Base-by-base conservation (phyloP, 176 grass and related monocot genomes). In the Alloteropsis semialata region DNA sequence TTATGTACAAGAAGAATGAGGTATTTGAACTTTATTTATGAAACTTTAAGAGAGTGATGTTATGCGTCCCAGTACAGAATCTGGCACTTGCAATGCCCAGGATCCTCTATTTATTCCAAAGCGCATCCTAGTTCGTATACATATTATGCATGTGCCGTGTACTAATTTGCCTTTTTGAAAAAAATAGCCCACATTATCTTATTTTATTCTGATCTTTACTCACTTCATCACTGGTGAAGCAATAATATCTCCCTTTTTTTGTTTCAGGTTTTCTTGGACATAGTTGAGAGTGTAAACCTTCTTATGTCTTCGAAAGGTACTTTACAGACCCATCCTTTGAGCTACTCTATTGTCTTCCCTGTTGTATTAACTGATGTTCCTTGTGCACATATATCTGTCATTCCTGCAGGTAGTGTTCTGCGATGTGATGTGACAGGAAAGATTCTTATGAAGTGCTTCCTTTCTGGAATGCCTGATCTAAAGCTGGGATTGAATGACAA, bases 271-370 rank as follows among this genome's bases (percentile, higher is more conserved):
- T 99, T 99, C 81, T 88, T 99, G 91, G 97, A 99, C 91, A 99
- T 99, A 80, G 97, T 99, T 80, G 97, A 99, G 86, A 99, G 97
- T 38, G 97, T 99, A 88, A 99, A 99, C 84, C 93, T 99, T 89
- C 97, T 99, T 73, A 99, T 99, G 97, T 99, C 97, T 63, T 99
- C 97, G 17, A 99, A 99, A 99, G 97, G 97, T 96, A 93, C 54
- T 36, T 43, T 73, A 45, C 81, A 38, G 67, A 69, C 7, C 13
- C 29, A 64, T 45, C 56, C 33, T 53, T 73, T 74, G 29, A 45
- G 16, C 24, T 53, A 25, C 65, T 27, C 8, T 32, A 4, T 58
- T 75, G 33, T 78, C n/a, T 84, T 75, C 63, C 64, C 16, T 77
- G 30, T 88, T 76, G 17, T 45, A 4, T 22, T 81, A 48, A 77